Evolutionary conservation across 2,329 filamentous ascomycete species (phyloP).

Genomic region (Aspergillus arachidicola): DNA sequence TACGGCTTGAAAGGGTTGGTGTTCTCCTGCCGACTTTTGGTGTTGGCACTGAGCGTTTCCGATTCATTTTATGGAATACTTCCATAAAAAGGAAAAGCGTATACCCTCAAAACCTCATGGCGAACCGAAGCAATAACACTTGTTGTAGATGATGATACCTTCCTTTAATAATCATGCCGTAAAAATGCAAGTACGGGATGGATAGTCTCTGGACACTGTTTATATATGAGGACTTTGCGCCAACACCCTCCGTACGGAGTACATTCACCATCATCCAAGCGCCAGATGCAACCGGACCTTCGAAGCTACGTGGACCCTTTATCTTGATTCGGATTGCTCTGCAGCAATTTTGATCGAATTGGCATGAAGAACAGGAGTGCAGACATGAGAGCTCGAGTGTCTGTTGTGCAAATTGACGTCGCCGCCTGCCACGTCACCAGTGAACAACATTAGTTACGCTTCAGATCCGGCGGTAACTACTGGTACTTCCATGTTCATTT

Average conservation of each 20-base stretch:
- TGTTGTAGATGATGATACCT: neutral
- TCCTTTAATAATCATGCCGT: neutral
- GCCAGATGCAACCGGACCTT: constrained; percentile 13
- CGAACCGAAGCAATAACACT: neutral
- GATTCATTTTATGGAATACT: neutral
- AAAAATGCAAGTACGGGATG: neutral
- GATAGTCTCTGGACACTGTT: neutral
- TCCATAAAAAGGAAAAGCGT: neutral
- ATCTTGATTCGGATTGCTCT: constrained; percentile 13
- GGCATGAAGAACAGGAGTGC: constrained; percentile 18
- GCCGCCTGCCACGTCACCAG: constrained; percentile 38
- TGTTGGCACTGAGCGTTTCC: neutral
- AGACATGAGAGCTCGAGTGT: constrained; percentile 26
- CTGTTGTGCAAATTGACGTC: constrained; percentile 24
- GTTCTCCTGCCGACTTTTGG: neutral
- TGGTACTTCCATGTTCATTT: constrained; percentile 11
- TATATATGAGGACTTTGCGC: constrained; percentile 12
- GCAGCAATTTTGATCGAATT: constrained; percentile 23
- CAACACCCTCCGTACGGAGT: neutral
- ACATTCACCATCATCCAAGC: constrained; percentile 14
- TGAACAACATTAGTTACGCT: constrained; percentile 30
- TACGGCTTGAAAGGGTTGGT: neutral
- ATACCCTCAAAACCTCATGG: neutral
- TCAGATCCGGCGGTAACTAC: constrained; percentile 20
- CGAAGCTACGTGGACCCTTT: constrained; percentile 35